Evolutionary conservation across 352 stramenopile species (phyloP), one percentile per base, ranked within the genome.

Genomic region (Thraustochytrium sp.): DNA sequence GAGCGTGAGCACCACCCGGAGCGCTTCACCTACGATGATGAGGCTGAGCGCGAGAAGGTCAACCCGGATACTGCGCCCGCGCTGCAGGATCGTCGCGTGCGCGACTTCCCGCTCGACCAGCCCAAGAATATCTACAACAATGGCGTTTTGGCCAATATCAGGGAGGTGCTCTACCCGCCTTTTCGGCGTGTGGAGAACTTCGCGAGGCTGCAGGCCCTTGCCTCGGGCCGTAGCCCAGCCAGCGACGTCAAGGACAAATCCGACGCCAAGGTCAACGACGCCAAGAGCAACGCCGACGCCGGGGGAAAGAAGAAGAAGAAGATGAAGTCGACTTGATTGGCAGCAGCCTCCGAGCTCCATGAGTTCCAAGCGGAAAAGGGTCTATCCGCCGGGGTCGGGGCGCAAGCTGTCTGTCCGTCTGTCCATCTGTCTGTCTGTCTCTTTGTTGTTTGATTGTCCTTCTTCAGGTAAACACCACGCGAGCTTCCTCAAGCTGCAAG

Each of bases 111-210:
- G 11, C 21, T 34, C 36, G 48, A 42, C 4, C 21, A 23, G 16
- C 76, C 63, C n/a, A 21, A 16, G 5, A 84, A 84, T 31, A 61
- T 63, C 29, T 84, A 84, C 63, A 84, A 84, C 51, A 26, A 18
- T 9, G 76, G 76, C 40, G 8, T 82, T 1, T 11, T 76, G 4
- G 42, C 44, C 42, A 84, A 84, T 16, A n/a, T 84, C 76, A 16
- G 16, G 9, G 64, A 82, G 40, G 76, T 84, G 11, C 26, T 84
- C 29, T 84, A 18, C 21, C 76, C 76, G 75, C 49, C 55, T 44
- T 72, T 44, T 44, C 13, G 18, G 26, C 59, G 26, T 42, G 26
- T 72, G 1, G n/a, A n/a, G n/a, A n/a, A n/a, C n/a, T n/a, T n/a
- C n/a, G n/a, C n/a, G n/a, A n/a, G n/a, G n/a, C n/a, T n/a, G n/a